Conservation (phyloP, 495 filamentous ascomycete species). For the Articulospora tetracladia region DNA sequence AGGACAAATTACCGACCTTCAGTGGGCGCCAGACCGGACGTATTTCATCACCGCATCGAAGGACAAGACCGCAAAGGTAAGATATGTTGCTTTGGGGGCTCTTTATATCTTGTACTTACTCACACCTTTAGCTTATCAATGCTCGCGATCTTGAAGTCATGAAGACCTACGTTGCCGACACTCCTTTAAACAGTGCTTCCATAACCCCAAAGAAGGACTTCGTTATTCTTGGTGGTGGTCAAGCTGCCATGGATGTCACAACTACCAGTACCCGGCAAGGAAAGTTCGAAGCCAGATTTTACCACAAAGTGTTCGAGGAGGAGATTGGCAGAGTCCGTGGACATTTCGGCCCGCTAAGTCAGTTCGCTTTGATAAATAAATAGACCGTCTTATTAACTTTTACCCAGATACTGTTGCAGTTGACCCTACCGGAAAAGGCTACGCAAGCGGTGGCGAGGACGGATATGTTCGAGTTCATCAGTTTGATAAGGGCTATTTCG, state of each 20-base stretch:
- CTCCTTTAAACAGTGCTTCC: constrained; percentile 91
- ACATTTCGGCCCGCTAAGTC: constrained; percentile 68
- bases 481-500: constrained; percentile 97
- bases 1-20: constrained; percentile 81
- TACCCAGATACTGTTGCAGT: constrained; percentile 62
- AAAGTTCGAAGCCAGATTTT: constrained; percentile 98
- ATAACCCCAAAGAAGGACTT: constrained; percentile 95
- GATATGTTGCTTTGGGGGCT: background rate
- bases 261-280: constrained; percentile 89
- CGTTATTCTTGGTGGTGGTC: constrained; percentile 94
- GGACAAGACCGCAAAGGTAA: constrained; percentile 92
- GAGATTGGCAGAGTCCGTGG: constrained; percentile 95
- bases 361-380: constrained; percentile 38
- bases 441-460: constrained; percentile 93
- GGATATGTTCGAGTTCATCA: constrained; percentile 98
- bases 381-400: background rate
- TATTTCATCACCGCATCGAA: constrained; percentile 98
- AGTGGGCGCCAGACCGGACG: constrained; percentile 89
- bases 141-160: constrained; percentile 81
- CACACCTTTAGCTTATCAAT: constrained; percentile 60
- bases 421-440: constrained; percentile 84
- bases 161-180: constrained; percentile 89
- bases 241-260: constrained; percentile 99
- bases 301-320: constrained; percentile 98
- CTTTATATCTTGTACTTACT: background rate